A percentile compares a stretch with the other conserved stretches of the same genome.
These are phyloP conservation scores for Metarhizium guizhouense DNA, from an alignment of 2,329 filamentous ascomycete genomes.

Conservation along the genomic window DNA sequence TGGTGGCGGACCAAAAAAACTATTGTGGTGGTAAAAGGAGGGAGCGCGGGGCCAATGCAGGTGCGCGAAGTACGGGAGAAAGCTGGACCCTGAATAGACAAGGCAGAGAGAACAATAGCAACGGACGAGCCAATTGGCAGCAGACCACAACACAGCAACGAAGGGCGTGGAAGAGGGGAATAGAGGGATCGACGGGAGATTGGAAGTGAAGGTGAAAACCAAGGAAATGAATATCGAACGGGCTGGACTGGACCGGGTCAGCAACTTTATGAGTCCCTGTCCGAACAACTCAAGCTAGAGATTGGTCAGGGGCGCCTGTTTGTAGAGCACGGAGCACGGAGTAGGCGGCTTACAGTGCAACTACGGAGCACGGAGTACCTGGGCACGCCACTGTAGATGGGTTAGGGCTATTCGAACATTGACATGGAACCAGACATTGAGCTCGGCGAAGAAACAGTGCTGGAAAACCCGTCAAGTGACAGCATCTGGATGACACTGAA, in stretches of 20 bases:
- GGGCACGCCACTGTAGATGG: too few relatives aligned
- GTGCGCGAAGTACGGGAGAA: background rate
- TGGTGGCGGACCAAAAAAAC: conserved; percentile 6
- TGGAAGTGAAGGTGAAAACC: background rate
- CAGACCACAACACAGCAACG: background rate
- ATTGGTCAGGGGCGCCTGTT: too few relatives aligned
- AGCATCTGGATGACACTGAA: too few relatives aligned
- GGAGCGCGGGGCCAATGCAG: conserved; percentile 5
- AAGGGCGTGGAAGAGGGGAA: background rate
- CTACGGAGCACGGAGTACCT: background rate
- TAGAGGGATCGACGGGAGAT: background rate
- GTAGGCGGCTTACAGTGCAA: background rate
- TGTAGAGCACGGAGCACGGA: background rate
- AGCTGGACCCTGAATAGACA: background rate
- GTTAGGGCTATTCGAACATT: too few relatives aligned
- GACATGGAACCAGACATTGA: too few relatives aligned
- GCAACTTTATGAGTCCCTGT: too few relatives aligned
- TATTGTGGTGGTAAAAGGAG: conserved; percentile 6
- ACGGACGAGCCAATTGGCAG: background rate
- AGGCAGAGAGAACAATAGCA: conserved; percentile 3
- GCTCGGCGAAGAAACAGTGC: too few relatives aligned
- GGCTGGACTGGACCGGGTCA: background rate
- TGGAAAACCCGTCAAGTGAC: too few relatives aligned
- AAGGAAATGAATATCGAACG: background rate
- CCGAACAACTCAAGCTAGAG: too few relatives aligned